Base-by-base conservation (phyloP, 495 filamentous ascomycete genomes). In the Lasiosphaeria hispida region DNA sequence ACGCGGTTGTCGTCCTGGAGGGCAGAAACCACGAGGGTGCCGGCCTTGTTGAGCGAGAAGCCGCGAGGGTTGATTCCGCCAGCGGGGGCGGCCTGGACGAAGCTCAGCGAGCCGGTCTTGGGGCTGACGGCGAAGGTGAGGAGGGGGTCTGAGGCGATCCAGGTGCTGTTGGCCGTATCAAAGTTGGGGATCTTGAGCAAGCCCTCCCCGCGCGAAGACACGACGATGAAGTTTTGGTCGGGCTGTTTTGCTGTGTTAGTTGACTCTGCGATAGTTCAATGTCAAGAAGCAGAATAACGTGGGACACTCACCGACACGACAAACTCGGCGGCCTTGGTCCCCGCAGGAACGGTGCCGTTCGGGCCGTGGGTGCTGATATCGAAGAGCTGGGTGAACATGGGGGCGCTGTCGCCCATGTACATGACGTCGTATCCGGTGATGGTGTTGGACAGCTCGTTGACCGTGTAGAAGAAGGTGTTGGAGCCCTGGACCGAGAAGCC, bases 151-250 rank as follows among this genome's bases (percentile, higher is more conserved):
- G 76, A 79, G 13, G 65, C 53, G 55, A 80, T 72, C 17, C 64
- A 54, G 10, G 73, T 76, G 59, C 61, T 63, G 58, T 73, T 74
- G 10, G 34, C 61, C n/a, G 64, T 33, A 53, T 77, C 73, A 58
- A 76, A 77, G 67, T 73, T 74, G 38, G 75, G 67, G 55, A 79
- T 75, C 4, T 54, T 63, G 68, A 86, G 82, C 35, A 74, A 67
- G 39, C 71, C 67, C 76, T 84, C 56, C 59, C 85, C 84, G 49
- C 87, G 83, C 60, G 87, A 87, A 42, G 82, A 83, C 48, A 85
- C 77, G 63, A 85, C 74, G 53, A 89, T 61, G 75, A 78, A 87
- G 45, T 74, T 75, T 23, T 76, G 71, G 62, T 86, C 83, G 30
- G 82, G 80, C 76, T 83, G 57, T 36, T 30, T 15, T 14, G 53